phyloP scores from a whole-genome alignment of 371 early-diverging fungal species.

The Mortierella sp. region DNA sequence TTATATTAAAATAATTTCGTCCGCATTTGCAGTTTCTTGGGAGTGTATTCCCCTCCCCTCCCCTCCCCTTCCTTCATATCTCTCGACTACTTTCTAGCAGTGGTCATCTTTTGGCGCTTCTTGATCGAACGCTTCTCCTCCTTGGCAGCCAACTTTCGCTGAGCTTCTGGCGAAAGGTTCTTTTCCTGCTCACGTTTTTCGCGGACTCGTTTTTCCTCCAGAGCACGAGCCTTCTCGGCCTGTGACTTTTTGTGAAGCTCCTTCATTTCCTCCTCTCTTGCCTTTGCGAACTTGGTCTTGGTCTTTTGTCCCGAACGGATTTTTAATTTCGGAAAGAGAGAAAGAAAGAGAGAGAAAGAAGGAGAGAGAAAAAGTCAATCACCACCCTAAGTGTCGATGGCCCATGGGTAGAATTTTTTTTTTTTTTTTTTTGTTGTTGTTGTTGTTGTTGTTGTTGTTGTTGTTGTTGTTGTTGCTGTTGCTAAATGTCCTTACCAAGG shows the following conservation, averaged over 20 bases:
- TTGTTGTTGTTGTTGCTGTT: neutral
- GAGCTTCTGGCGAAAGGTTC: constrained; percentile 43
- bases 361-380: neutral
- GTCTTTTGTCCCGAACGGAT: constrained; percentile 7
- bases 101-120: constrained; percentile 45
- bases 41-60: no score
- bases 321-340: neutral
- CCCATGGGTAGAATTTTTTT: neutral
- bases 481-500: constrained; percentile 21
- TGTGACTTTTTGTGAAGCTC: constrained; percentile 41
- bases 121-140: constrained; percentile 45
- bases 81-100: neutral
- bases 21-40: neutral
- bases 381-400: no score
- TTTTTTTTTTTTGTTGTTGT: neutral
- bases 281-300: constrained; percentile 41
- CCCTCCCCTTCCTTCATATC: no score
- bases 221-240: constrained; percentile 30
- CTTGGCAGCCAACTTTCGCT: constrained; percentile 50
- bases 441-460: neutral
- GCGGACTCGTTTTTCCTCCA: constrained; percentile 36
- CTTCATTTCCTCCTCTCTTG: constrained; percentile 38
- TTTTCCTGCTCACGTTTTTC: constrained; percentile 47
- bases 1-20: neutral
- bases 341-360: neutral